A percentile compares a stretch with the other conserved stretches of the same genome.
phyloP scores from a whole-genome alignment of 345 rosid species.

The Abelmoschus esculentus region DNA sequence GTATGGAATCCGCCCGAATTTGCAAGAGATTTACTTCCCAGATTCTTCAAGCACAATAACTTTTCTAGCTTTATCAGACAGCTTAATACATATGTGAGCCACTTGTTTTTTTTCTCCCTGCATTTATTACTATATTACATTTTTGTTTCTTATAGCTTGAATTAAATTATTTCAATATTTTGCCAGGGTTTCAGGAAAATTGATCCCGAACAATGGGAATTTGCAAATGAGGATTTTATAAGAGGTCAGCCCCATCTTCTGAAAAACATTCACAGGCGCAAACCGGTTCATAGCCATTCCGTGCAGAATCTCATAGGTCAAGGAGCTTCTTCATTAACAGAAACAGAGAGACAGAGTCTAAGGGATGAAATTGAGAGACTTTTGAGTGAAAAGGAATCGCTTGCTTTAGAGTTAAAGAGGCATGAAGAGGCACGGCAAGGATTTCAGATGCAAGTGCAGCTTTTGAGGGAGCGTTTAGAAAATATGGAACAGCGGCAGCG shows the following conservation, averaged over 20 bases:
- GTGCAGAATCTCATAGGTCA: slow-evolving; percentile 46
- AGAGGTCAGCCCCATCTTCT: slow-evolving; percentile 63
- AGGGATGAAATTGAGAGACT: slow-evolving; percentile 59
- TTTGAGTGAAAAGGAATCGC: slow-evolving; percentile 44
- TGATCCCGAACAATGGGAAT: slow-evolving; percentile 94
- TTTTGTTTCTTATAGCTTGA: slow-evolving; percentile 3
- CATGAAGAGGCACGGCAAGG: slow-evolving; percentile 51
- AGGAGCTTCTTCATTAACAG: slow-evolving; percentile 43
- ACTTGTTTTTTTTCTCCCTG: not conserved
- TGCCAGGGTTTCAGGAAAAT: slow-evolving; percentile 74
- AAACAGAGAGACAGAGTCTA: slow-evolving; percentile 55
- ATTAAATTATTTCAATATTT: slow-evolving; percentile 10
- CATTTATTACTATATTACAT: not conserved
- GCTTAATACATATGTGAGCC: slow-evolving; percentile 86
- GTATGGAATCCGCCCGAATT: slow-evolving; percentile 78
- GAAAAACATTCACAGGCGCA: slow-evolving; percentile 86
- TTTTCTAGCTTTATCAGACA: slow-evolving; percentile 97
- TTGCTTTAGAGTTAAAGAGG: slow-evolving; percentile 43
- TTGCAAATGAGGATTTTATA: slow-evolving; percentile 74
- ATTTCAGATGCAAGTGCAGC: slow-evolving; percentile 44
- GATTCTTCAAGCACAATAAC: slow-evolving; percentile 81
- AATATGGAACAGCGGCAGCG: slow-evolving; percentile 55
- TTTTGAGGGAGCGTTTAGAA: slow-evolving; percentile 57
- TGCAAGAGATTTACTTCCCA: slow-evolving; percentile 68
- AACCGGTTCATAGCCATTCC: slow-evolving; percentile 94